These are phyloP conservation scores for Sporopachydermia cereana DNA, from an alignment of 1,139 yeast genomes.

Conservation along the genomic window DNA sequence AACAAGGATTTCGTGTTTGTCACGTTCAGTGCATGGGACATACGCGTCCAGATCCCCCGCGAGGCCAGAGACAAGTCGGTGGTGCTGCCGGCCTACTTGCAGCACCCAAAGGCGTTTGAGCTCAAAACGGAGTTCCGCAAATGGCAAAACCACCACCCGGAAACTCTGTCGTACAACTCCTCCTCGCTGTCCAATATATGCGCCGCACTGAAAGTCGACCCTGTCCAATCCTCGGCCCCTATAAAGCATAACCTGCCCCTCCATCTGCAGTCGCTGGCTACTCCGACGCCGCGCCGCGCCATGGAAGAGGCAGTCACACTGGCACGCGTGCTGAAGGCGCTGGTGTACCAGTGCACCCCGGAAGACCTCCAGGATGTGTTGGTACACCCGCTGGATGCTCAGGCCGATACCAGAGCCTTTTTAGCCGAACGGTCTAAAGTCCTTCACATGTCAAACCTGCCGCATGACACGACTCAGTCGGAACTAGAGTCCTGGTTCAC, in stretches of 20 bases:
- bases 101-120: constrained; percentile 70
- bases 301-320: constrained; percentile 30
- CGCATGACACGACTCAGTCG: constrained; percentile 78
- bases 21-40: constrained; percentile 52
- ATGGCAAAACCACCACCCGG: constrained; percentile 63
- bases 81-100: constrained; percentile 61
- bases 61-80: constrained; percentile 73
- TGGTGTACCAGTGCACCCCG: constrained; percentile 44
- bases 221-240: constrained; percentile 14
- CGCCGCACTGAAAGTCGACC: constrained; percentile 46
- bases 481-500: constrained; percentile 90
- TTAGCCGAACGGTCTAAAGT: constrained; percentile 64
- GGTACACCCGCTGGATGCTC: constrained; percentile 63
- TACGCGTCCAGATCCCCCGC: constrained; percentile 66
- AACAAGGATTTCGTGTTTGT: constrained; percentile 53
- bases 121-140: constrained; percentile 58
- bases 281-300: constrained; percentile 26
- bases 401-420: constrained; percentile 59
- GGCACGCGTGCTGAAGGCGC: constrained; percentile 35
- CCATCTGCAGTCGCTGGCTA: constrained; percentile 14
- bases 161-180: constrained; percentile 39
- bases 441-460: constrained; percentile 65
- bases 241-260: constrained; percentile 14
- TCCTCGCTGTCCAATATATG: constrained; percentile 41
- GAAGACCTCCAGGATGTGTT: constrained; percentile 46